Conservation (phyloP, 1,284 basidiomycete genomes). For the Tylopilus orsonianus region DNA sequence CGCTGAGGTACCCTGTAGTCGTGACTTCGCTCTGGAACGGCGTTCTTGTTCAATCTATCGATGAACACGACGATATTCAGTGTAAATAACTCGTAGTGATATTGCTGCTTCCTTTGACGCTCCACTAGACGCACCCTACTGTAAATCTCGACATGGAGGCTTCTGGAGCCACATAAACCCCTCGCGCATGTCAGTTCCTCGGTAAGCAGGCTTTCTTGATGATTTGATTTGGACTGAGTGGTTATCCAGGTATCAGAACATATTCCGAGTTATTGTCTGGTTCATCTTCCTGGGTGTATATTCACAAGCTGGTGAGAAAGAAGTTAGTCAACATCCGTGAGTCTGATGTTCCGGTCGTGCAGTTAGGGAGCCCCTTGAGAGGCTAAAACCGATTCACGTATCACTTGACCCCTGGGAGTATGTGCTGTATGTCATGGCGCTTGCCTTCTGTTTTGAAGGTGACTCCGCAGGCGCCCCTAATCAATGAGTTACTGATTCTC, state of each 20-base stretch:
- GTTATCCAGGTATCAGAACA: constrained; percentile 66
- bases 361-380: constrained; percentile 75
- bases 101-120: constrained; percentile 10
- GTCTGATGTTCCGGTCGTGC: constrained; percentile 7
- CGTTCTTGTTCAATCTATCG: constrained; percentile 77
- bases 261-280: constrained; percentile 79
- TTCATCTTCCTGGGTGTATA: constrained; percentile 82
- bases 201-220: constrained; percentile 40
- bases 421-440: constrained; percentile 71
- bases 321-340: not conserved
- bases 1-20: constrained; percentile 41
- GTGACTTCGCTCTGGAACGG: constrained; percentile 78
- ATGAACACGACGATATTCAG: constrained; percentile 66
- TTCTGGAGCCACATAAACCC: constrained; percentile 78
- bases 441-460: constrained; percentile 82
- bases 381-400: constrained; percentile 47
- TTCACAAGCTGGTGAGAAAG: constrained; percentile 69
- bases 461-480: constrained; percentile 13
- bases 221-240: constrained; percentile 1
- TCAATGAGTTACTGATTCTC: constrained; percentile 4
- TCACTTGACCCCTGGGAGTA: constrained; percentile 77
- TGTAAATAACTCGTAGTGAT: constrained; percentile 43
- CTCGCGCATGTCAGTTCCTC: constrained; percentile 81
- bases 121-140: constrained; percentile 58
- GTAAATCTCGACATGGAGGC: constrained; percentile 46